Base-by-base conservation (phyloP, 2,329 filamentous ascomycete species). In the Monosporascus sp. region DNA sequence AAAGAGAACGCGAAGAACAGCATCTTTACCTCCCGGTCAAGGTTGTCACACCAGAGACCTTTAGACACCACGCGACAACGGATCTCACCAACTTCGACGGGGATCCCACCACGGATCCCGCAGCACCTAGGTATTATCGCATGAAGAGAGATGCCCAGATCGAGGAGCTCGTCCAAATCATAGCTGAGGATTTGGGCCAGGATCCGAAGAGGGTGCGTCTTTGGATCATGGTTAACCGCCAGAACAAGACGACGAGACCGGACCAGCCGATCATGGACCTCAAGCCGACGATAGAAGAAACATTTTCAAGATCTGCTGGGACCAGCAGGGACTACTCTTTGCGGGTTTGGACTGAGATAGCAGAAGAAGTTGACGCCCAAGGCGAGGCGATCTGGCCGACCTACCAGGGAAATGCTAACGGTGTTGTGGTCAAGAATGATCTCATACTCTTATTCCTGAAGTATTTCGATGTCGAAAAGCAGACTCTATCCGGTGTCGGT, bases 141-240 rank as follows among this genome's bases (percentile, higher is more conserved):
- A 74, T 94, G 27, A 81, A 92, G 40, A 85, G 88, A 55, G 78
- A 85, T n/a, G 87, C 86, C 60, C 88, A 85, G 1, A 80, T 97
- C 58, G 76, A 84, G 47, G 88, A 97, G 7, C 86, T 97, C 57
- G 82, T 86, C 5, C 75, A 77, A 26, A 79, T 80, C 22, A 79
- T 97, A 55, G 91, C 88, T 0, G 72, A 82, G 40, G 88, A 96
- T 53, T 78, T 88, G 49, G 79, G 77, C 0, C 71, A 88, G 49
- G 85, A 92, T 45, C 77, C 87, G 0, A 84, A 84, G 53, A 81
- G 83, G 56, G 73, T 97, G 24, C 84, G 94, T 22, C 81, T 96
- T 19, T 99, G 94, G 95, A 84, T 91, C 52, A 97, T 99, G 92
- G 94, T 99, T 1, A 97, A 97, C 67, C 87, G 94, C 11, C 94